phyloP scores from a whole-genome alignment of 495 filamentous ascomycete genomes.

The Durotheca rogersii region DNA sequence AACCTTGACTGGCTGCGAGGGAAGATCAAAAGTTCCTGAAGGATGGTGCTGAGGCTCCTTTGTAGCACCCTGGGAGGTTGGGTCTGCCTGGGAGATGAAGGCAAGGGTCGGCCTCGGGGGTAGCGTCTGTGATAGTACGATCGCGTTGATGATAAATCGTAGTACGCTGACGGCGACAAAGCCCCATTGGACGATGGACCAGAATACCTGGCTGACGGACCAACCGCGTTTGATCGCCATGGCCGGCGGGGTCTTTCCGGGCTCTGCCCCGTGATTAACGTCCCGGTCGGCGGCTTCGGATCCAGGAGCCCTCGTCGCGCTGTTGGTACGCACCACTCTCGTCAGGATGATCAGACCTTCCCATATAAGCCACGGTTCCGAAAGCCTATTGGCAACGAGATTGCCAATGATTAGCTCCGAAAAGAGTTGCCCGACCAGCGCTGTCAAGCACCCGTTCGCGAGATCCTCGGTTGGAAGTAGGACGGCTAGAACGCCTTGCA shows the following conservation, averaged over 20 bases:
- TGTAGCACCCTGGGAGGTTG: constrained; percentile 12
- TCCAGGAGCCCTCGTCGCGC: constrained; percentile 9
- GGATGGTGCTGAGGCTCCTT: constrained; percentile 15
- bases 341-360: constrained; percentile 66
- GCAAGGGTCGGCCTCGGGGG: constrained; percentile 37
- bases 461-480: constrained; percentile 91
- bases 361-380: constrained; percentile 84
- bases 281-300: constrained; percentile 24
- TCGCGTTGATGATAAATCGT: constrained; percentile 57
- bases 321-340: constrained; percentile 25
- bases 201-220: constrained; percentile 56
- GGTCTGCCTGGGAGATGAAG: constrained; percentile 7
- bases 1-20: constrained; percentile 49
- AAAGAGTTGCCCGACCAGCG: constrained; percentile 80
- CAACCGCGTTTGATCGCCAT: constrained; percentile 37
- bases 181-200: constrained; percentile 67
- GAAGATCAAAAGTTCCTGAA: constrained; percentile 1
- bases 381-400: constrained; percentile 70
- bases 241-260: constrained; percentile 19
- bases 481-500: constrained; percentile 72
- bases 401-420: constrained; percentile 83
- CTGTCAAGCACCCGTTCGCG: constrained; percentile 77
- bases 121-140: constrained; percentile 54
- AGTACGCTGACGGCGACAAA: constrained; percentile 65
- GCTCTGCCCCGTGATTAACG: constrained; percentile 25